Base-by-base conservation (phyloP, 345 rosid genomes). In the Zanthoxylum bungeanum region DNA sequence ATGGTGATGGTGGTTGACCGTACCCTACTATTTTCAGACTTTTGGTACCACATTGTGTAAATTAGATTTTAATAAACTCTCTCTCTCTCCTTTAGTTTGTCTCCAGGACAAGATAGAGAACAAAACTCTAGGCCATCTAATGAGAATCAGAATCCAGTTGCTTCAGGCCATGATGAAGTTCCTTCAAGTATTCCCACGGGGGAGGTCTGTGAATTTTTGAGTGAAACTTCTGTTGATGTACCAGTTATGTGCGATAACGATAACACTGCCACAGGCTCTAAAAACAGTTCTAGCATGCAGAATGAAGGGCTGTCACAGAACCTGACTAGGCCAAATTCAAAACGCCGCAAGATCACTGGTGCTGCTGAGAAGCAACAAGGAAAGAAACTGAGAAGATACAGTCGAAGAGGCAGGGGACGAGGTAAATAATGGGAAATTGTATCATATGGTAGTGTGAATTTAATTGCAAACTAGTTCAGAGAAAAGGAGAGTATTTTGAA, bases 261-360 rank as follows among this genome's bases (percentile, higher is more conserved):
- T 30, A 73, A 75, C 37, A 64, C 56, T 9, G 79, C 78, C 24
- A 77, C 73, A 8, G 87, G 70, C 76, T 86, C 90, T 36, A 84
- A 85, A 47, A 74, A 80, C 77, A 84, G 90, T 74, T 80, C 80
- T 44, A 85, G 85, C 85, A 64, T 78, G 68, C 87, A 69, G 5
- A 64, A 76, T 68, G 89, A 82, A 77, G 89, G 69, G 68, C 51
- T 74, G 21, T 82, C 79, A 16, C 75, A 73, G 61, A 77, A 80
- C 14, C 68, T 46, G 12, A 69, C 79, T 51, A 77, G 60, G 37
- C 80, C 73, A n/a, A 81, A 56, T 68, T 52, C 78, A 51, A 79
- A 80, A 75, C 75, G 74, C 39, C 70, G 72, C 64, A 82, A 70
- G 68, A 76, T 36, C 28, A 71, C 71, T 49, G 70, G 64, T 68